Evolutionary conservation across 140 eudicot species (phyloP).

Genomic region (Stevia rebaudiana): DNA sequence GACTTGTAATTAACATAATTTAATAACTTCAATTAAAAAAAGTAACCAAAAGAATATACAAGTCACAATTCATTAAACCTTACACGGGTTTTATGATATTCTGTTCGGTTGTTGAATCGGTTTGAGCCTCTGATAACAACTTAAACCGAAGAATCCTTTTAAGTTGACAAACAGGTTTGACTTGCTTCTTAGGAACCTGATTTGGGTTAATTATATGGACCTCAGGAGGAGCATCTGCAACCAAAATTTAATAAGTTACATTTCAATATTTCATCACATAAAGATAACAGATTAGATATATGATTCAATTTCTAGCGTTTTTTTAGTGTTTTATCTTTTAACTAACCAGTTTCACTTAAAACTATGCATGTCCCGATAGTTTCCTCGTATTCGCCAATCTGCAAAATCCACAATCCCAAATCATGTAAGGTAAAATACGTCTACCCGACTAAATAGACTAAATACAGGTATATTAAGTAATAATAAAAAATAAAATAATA

Average conservation of each 20-base stretch:
- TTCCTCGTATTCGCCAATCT: conserved; percentile 86
- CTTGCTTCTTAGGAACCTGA: conserved; percentile 45
- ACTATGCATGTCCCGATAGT: conserved; percentile 70
- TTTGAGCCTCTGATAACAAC: conserved; percentile 29
- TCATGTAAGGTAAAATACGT: not conserved
- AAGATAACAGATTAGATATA: not conserved
- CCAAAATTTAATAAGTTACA: not conserved
- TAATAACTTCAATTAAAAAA: no score
- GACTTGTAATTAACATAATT: no score
- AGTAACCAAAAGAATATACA: no score
- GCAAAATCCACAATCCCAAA: conserved; percentile 20
- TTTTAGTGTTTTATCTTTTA: conserved; percentile 10
- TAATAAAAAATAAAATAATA: not conserved
- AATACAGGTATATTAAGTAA: not conserved
- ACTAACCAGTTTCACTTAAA: conserved; percentile 67
- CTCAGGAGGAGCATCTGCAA: conserved; percentile 51
- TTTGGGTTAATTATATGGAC: conserved; percentile 44
- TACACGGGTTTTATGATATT: conserved; percentile 15
- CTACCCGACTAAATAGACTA: not conserved
- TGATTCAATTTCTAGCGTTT: not conserved
- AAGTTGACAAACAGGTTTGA: conserved; percentile 55
- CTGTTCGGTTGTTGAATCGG: conserved; percentile 5
- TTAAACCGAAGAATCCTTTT: conserved; percentile 69
- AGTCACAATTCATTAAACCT: no score
- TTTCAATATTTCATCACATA: not conserved